Conservation (phyloP, 106 monocot genomes). For the Dendrobium officinale region DNA sequence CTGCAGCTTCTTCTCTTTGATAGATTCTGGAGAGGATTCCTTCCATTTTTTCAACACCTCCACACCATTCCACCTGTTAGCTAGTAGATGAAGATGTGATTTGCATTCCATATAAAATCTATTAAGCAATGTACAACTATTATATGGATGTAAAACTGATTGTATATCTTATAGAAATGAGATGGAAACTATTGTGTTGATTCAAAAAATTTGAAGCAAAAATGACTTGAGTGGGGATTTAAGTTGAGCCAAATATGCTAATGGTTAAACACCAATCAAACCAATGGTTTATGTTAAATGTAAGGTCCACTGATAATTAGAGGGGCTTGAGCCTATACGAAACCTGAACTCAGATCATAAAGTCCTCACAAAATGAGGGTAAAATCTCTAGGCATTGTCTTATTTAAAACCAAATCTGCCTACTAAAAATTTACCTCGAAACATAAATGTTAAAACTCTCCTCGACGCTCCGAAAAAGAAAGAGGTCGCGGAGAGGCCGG, state of each 20-base stretch:
- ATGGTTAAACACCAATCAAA: not conserved
- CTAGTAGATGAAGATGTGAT: not conserved
- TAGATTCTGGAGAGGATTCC: constrained; percentile 53
- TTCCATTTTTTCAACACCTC: constrained; percentile 81
- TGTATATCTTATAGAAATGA: not conserved
- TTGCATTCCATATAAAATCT: not conserved
- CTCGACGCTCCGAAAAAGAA: too few species aligned
- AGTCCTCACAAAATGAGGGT: too few species aligned
- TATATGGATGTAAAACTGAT: not conserved
- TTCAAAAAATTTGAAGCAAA: not conserved
- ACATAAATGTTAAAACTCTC: too few species aligned
- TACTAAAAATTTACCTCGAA: too few species aligned
- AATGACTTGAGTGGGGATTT: not conserved
- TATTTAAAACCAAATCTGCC: too few species aligned
- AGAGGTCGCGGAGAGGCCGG: too few species aligned
- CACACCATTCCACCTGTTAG: constrained; percentile 68
- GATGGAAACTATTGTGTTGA: not conserved
- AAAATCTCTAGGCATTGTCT: too few species aligned
- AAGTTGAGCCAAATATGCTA: not conserved
- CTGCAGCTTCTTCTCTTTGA: constrained; percentile 80
- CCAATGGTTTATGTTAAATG: too few species aligned
- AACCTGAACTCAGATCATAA: too few species aligned
- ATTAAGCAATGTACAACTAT: not conserved
- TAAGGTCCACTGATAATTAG: too few species aligned
- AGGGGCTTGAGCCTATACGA: too few species aligned